Evolutionary conservation across 345 rosid species (phyloP), one percentile per base, ranked within the genome.

Genomic region (Combretum micranthum): DNA sequence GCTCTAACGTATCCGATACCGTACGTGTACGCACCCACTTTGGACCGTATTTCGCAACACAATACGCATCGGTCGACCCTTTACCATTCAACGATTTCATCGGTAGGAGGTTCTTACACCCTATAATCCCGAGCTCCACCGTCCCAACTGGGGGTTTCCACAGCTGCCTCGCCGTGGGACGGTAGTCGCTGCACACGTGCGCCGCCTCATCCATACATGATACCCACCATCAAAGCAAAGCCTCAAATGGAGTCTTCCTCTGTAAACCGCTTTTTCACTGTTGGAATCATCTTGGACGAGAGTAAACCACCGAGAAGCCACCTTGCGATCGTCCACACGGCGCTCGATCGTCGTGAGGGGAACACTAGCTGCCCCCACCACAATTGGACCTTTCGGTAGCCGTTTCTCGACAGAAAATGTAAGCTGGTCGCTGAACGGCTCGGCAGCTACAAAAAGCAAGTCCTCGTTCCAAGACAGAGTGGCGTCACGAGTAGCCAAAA

Each of bases 131-230:
- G 4, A 91, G 75, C 76, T 91, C 98, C 42, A 91, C 71, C 43
- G 72, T 75, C 12, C 98, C 98, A 0, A 88, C 70, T n/a, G 95
- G 79, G 13, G 85, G 82, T 66, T 79, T 91, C 98, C 98, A 88
- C 0, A 91, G 55, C 57, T 88, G 98, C 72, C 90, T 84, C 18
- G 98, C 96, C 20, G 98, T 91, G 3, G 96, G 92, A 3, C 92
- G 76, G 59, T 76, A 88, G 66, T 91, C 96, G 58, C 98, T 87
- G 70, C 95, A 84, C 65, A 80, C 73, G 70, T 83, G 82, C 44
- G 92, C 92, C 44, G 87, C 80, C 72, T 91, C 98, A 51, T 91
- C 98, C 83, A 84, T 86, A 91, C 96, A 74, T 91, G 96, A 73
- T 91, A 91, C 12, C 98, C 95, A 0, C 96, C 98, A 50, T 91